These are phyloP conservation scores for Alternaria burnsii DNA, from an alignment of 2,329 filamentous ascomycete genomes.

Conservation along the genomic window DNA sequence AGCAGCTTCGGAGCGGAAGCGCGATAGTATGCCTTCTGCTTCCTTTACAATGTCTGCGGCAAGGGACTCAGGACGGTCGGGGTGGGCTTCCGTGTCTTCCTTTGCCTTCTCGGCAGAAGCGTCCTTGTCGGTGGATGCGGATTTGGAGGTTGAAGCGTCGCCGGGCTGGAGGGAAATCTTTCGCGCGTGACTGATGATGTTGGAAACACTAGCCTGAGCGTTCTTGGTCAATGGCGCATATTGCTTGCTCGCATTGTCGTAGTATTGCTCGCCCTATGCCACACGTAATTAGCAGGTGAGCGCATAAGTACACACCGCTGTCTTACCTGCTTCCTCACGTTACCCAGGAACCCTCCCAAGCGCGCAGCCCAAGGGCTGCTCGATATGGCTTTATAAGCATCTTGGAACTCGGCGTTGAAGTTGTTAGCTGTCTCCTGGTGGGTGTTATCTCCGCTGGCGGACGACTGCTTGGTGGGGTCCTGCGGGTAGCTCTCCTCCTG, in stretches of 20 bases:
- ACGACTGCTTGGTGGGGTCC: constrained; percentile 60
- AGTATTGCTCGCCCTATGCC: constrained; percentile 80
- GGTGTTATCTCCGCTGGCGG: constrained; percentile 55
- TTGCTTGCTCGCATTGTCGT: constrained; percentile 83
- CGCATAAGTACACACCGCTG: not conserved
- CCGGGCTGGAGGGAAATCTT: constrained; percentile 67
- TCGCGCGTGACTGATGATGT: constrained; percentile 76
- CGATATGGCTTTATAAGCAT: constrained; percentile 93
- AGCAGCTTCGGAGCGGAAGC: constrained; percentile 78
- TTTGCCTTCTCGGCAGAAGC: constrained; percentile 15
- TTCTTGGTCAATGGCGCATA: constrained; percentile 80
- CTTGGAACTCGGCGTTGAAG: constrained; percentile 88
- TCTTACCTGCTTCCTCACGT: constrained; percentile 87
- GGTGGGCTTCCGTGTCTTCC: constrained; percentile 41
- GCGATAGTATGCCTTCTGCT: constrained; percentile 73
- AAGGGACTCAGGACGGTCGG: constrained; percentile 56
- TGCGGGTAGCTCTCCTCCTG: constrained; percentile 75
- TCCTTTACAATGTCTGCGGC: constrained; percentile 62
- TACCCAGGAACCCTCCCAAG: constrained; percentile 88
- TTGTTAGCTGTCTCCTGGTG: constrained; percentile 53
- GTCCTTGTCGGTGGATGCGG: constrained; percentile 26
- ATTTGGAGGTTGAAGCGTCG: constrained; percentile 31
- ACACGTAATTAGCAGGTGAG: constrained; percentile 10
- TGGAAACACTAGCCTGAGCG: constrained; percentile 81
- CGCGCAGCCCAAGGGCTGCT: constrained; percentile 89